Base-by-base conservation (phyloP, 768 basidiomycete genomes). In the Pilatotrama ljubarskyi region DNA sequence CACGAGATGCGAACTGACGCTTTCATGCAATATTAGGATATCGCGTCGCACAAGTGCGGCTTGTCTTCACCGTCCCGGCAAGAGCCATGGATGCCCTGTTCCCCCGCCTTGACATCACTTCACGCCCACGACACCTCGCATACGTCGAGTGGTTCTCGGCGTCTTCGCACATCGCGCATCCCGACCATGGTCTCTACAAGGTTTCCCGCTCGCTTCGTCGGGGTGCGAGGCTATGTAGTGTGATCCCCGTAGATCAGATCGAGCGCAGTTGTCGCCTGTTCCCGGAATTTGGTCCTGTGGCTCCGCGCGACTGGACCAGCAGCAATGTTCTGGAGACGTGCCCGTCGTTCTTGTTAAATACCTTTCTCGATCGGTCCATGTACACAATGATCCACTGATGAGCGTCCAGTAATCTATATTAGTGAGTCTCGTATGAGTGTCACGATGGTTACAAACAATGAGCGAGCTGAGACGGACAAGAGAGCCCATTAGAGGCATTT, bases 81-180 rank as follows among this genome's bases (percentile, higher is more conserved):
- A 14, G 56, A 40, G 25, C 46, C 20, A 5, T n/a, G 36, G 10
- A 24, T 0, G 15, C 2, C 1, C 44, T 63, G 1, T 69, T 68
- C 47, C 51, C 48, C 3, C 40, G 43, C 13, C 5, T 43, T 10
- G 15, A 13, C 0, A 38, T 46, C 0, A 58, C 65, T 5, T 17
- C 51, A 3, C 22, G 6, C 25, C 59, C 51, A 11, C 25, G 20
- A 35, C 64, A 72, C 59, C 59, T 75, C 0, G 74, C 69, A 0
- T 74, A 72, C 59, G 66, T 75, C 3, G 71, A 73, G 52, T 71
- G 70, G 70, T 74, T 72, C 51, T 58, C 69, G 5, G 46, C 62
- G 10, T 69, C 70, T 47, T 32, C 63, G 11, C 18, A 15, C 7
- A 15, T 32, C 4, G 58, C 68, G 15, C 62, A 72, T n/a, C 52